Percentiles rank a stretch among this genome's conserved stretches.
These are phyloP conservation scores for Metahyphopichia silvanorum DNA, from an alignment of 805 yeast genomes.

Conservation along the genomic window DNA sequence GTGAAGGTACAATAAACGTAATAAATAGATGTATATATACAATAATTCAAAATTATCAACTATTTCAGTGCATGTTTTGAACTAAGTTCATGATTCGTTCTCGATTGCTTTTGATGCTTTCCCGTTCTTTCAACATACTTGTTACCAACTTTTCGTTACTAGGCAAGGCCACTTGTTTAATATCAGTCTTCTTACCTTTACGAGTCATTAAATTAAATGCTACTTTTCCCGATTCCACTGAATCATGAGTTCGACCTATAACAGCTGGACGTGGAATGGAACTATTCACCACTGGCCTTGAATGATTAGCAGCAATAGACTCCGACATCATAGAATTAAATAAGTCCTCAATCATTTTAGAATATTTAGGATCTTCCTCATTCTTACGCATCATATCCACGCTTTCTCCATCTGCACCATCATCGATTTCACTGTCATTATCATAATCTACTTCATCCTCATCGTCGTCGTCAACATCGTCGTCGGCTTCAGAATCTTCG, in stretches of 20 bases:
- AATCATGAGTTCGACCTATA: too few relatives aligned
- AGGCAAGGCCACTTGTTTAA: slow-evolving; percentile 51
- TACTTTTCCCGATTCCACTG: too few relatives aligned
- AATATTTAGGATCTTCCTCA: too few relatives aligned
- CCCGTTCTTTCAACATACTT: slow-evolving; percentile 49
- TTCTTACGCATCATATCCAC: too few relatives aligned
- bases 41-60: too few relatives aligned
- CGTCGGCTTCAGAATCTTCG: slow-evolving; percentile 16
- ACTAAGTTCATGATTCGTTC: slow-evolving; percentile 58
- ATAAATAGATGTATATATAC: not conserved
- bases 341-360: too few relatives aligned
- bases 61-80: slow-evolving; percentile 40
- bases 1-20: slow-evolving; percentile 49
- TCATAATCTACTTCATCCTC: slow-evolving; percentile 12
- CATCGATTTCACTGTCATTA: slow-evolving; percentile 14
- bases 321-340: too few relatives aligned
- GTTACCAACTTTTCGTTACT: slow-evolving; percentile 51
- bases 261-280: too few relatives aligned
- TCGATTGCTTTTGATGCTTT: slow-evolving; percentile 48
- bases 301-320: too few relatives aligned
- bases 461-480: slow-evolving; percentile 7
- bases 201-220: slow-evolving; percentile 56
- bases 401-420: slow-evolving; percentile 17
- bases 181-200: slow-evolving; percentile 43
- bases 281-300: too few relatives aligned